Conservation (phyloP, 208 protist genomes). For the Trypanosomatidae sp. region DNA sequence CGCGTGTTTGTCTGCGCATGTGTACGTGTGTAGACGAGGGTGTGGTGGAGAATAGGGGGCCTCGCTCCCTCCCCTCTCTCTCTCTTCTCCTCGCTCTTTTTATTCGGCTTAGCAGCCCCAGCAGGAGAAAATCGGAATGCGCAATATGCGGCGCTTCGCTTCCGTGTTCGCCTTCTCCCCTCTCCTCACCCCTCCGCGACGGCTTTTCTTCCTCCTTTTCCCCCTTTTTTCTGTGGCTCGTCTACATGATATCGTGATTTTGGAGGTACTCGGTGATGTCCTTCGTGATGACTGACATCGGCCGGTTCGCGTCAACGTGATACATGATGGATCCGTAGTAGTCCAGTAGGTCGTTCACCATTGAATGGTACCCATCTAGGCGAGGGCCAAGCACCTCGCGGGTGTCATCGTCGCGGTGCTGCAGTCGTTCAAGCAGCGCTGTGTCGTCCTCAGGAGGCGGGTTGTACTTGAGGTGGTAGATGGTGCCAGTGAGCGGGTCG, state of each 20-base stretch:
- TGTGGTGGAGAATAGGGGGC: no score
- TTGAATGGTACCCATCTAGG: conserved; percentile 75
- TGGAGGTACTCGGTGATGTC: conserved; percentile 47
- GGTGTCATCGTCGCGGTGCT: conserved; percentile 85
- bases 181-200: background rate
- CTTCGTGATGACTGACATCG: conserved; percentile 33
- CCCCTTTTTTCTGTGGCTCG: background rate
- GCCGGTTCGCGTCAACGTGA: conserved; percentile 50
- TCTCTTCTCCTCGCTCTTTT: background rate
- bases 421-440: conserved; percentile 75
- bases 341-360: conserved; percentile 49
- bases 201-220: background rate
- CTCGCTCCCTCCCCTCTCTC: background rate
- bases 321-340: conserved; percentile 66
- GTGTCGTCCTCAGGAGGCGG: conserved; percentile 73
- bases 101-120: background rate
- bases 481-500: conserved; percentile 75
- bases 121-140: background rate
- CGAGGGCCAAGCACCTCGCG: conserved; percentile 62
- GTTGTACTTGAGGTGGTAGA: conserved; percentile 91
- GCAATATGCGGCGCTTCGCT: background rate
- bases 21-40: background rate
- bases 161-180: background rate
- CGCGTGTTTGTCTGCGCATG: background rate
- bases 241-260: conserved; percentile 21